A percentile compares a stretch with the other conserved stretches of the same genome.
phyloP scores from a whole-genome alignment of 1,139 yeast genomes.

The Hyphopichia buzzinii region DNA sequence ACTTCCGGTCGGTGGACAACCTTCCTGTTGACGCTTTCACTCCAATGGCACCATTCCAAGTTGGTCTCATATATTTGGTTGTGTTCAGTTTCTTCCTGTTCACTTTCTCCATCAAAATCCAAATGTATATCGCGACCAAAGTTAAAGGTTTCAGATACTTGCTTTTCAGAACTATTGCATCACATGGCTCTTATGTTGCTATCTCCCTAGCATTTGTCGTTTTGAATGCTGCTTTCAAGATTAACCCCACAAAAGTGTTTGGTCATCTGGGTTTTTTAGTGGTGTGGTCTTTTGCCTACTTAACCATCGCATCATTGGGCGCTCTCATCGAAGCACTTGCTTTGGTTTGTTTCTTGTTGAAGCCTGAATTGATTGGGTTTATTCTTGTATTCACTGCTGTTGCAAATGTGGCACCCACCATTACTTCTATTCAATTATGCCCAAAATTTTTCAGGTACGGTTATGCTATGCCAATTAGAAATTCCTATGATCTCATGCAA shows the following conservation, averaged over 20 bases:
- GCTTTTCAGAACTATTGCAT: slow-evolving; percentile 34
- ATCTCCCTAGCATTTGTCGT: slow-evolving; percentile 41
- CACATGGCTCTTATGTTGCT: slow-evolving; percentile 43
- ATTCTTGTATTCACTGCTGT: slow-evolving; percentile 45
- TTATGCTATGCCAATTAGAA: slow-evolving; percentile 51
- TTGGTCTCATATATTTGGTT: slow-evolving; percentile 32
- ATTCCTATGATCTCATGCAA: slow-evolving; percentile 46
- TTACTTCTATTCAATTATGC: slow-evolving; percentile 46
- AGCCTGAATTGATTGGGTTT: slow-evolving; percentile 47
- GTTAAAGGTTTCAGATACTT: slow-evolving; percentile 39
- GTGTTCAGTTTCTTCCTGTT: slow-evolving; percentile 33
- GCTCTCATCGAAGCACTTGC: slow-evolving; percentile 47
- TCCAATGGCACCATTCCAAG: slow-evolving; percentile 30
- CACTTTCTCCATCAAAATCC: slow-evolving; percentile 24
- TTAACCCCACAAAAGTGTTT: slow-evolving; percentile 28
- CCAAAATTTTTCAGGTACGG: slow-evolving; percentile 48
- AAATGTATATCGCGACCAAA: slow-evolving; percentile 26
- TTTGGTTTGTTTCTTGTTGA: slow-evolving; percentile 32
- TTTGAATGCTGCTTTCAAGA: slow-evolving; percentile 45
- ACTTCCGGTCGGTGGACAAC: slow-evolving; percentile 17
- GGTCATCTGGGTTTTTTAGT: slow-evolving; percentile 52
- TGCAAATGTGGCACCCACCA: slow-evolving; percentile 46
- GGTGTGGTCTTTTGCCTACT: slow-evolving; percentile 43
- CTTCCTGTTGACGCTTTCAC: slow-evolving; percentile 24
- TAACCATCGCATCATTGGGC: slow-evolving; percentile 51